Percentiles rank a stretch among this genome's conserved stretches.
These are phyloP conservation scores for Medicago lupulina DNA, from an alignment of 306 rosid species.

Conservation along the genomic window DNA sequence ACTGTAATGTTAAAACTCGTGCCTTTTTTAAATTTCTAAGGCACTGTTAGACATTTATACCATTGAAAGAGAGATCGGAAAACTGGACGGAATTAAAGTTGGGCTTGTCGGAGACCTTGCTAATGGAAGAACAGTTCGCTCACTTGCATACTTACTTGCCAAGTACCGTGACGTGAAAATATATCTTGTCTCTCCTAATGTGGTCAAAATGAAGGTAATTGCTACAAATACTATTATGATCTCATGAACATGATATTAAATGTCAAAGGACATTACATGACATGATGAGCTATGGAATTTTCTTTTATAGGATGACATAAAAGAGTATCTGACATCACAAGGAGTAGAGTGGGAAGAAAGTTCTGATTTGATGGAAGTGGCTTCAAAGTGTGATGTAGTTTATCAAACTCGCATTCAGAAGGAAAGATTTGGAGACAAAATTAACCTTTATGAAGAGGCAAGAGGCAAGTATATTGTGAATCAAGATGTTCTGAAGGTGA, in stretches of 20 bases:
- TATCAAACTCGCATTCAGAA: constrained; percentile 95
- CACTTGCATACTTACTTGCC: constrained; percentile 89
- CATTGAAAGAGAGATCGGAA: constrained; percentile 85
- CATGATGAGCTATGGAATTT: constrained; percentile 8
- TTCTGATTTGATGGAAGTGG: constrained; percentile 82
- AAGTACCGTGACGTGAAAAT: constrained; percentile 74
- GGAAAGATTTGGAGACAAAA: constrained; percentile 80
- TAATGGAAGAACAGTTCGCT: constrained; percentile 90
- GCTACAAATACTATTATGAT: constrained; percentile 10
- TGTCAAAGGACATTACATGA: neutral
- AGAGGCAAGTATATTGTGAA: constrained; percentile 90
- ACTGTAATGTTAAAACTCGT: constrained; percentile 1
- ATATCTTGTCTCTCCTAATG: constrained; percentile 83
- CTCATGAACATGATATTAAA: neutral
- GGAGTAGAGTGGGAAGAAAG: constrained; percentile 91
- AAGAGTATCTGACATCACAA: constrained; percentile 70
- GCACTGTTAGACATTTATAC: constrained; percentile 89
- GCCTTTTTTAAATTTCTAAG: constrained; percentile 45
- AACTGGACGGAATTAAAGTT: constrained; percentile 76
- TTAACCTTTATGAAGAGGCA: constrained; percentile 81
- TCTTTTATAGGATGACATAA: constrained; percentile 78
- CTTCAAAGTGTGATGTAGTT: constrained; percentile 81
- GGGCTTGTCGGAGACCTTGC: constrained; percentile 95
- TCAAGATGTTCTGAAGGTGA: constrained; percentile 61
- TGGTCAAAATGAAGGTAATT: constrained; percentile 87